Percentiles rank a stretch among this genome's conserved stretches.
Evolutionary conservation across 2,329 filamentous ascomycete genomes (phyloP).

Genomic region (Byssothecium circinans): DNA sequence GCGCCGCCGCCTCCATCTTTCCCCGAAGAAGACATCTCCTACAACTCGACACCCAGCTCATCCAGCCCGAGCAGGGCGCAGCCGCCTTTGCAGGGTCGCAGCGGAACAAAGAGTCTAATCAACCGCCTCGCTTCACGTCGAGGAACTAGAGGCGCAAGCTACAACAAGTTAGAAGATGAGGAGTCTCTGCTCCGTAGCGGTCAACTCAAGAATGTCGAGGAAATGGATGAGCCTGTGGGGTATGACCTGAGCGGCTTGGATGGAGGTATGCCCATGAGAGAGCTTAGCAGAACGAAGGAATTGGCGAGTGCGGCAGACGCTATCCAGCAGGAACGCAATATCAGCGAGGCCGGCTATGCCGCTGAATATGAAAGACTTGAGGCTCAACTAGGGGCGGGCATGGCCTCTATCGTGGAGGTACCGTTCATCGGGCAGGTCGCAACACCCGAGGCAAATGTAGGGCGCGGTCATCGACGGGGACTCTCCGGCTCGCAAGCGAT

Average conservation of each 20-base stretch:
- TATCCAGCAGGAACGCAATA: conserved; percentile 20
- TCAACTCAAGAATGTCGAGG: conserved; percentile 28
- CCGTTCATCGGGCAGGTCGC: conserved; percentile 31
- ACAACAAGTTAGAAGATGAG: conserved; percentile 39
- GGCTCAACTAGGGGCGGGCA: conserved; percentile 40
- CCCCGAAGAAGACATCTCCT: conserved; percentile 29
- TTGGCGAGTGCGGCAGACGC: conserved; percentile 14
- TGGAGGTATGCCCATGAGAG: conserved; percentile 30
- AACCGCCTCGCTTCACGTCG: conserved; percentile 35
- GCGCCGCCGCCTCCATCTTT: conserved; percentile 39
- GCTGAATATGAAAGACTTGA: conserved; percentile 42
- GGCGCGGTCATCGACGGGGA: conserved; percentile 24
- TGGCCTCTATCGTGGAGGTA: conserved; percentile 39
- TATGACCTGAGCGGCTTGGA: conserved; percentile 34
- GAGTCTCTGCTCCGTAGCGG: conserved; percentile 19
- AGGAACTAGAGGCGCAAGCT: conserved; percentile 20
- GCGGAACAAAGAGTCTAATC: conserved; percentile 34
- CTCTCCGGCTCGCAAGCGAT: conserved; percentile 20
- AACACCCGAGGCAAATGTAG: conserved; percentile 12
- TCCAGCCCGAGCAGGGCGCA: conserved; percentile 22
- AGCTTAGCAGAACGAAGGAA: conserved; percentile 19
- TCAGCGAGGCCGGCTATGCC: conserved; percentile 36
- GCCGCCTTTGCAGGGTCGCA: conserved; percentile 19
- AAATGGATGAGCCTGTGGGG: conserved; percentile 32
- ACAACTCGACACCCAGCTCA: conserved; percentile 24